Conservation (phyloP, 2,329 filamentous ascomycete species). For the Colletotrichum liriopes region DNA sequence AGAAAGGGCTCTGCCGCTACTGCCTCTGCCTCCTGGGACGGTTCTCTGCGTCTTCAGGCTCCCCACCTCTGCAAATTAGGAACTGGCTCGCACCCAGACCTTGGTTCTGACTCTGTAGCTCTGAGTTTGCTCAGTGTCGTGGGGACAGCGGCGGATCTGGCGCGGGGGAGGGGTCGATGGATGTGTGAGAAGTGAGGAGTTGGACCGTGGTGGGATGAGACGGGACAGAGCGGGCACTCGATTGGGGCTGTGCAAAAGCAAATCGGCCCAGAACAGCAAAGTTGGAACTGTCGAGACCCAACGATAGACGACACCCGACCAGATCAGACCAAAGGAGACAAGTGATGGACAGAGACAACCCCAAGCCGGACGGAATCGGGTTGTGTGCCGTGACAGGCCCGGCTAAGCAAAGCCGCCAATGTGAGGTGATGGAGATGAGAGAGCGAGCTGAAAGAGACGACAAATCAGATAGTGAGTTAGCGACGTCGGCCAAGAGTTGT, state of each 20-base stretch:
- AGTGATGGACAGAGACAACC: neutral
- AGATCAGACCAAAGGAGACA: neutral
- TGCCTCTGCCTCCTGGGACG: neutral
- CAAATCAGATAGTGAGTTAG: neutral
- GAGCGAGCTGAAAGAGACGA: neutral
- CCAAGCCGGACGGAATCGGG: neutral
- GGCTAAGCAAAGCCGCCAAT: neutral
- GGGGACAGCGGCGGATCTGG: slow-evolving; percentile 1
- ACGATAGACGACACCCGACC: neutral
- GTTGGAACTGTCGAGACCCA: neutral
- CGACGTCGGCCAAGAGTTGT: slow-evolving; percentile 3
- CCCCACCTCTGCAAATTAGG: neutral
- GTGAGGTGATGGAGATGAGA: neutral
- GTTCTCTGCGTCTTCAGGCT: neutral
- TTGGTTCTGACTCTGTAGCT: neutral
- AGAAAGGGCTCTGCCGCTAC: neutral
- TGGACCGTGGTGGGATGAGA: slow-evolving; percentile 28
- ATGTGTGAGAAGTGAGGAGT: neutral
- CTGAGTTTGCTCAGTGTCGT: neutral
- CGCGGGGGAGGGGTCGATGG: slow-evolving; percentile 7
- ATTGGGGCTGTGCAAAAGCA: slow-evolving; percentile 41
- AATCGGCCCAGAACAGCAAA: slow-evolving; percentile 4
- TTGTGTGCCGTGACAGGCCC: neutral
- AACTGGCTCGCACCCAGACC: neutral
- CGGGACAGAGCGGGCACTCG: slow-evolving; percentile 27